Conservation (phyloP, 306 rosid species). For the Astragalus membranaceus region DNA sequence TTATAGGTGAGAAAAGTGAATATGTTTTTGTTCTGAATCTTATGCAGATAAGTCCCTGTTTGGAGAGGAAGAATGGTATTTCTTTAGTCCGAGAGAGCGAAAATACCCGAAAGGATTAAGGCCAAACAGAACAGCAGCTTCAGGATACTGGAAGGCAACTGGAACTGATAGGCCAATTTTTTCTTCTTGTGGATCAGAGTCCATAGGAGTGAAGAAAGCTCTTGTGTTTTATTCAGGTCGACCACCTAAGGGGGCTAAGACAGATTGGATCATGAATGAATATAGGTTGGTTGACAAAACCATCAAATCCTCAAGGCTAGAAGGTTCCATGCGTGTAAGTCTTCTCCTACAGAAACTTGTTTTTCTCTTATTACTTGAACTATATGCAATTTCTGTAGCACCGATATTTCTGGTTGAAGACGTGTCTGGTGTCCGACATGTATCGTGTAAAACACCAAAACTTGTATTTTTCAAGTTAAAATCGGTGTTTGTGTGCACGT, state of each 20-base stretch:
- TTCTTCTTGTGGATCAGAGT: constrained; percentile 37
- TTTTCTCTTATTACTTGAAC: background rate
- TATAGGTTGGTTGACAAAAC: constrained; percentile 41
- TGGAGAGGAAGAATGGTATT: constrained; percentile 76
- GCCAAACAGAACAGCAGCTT: constrained; percentile 66
- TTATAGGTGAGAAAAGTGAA: background rate
- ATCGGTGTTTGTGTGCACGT: too few relatives aligned
- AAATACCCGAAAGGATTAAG: constrained; percentile 63
- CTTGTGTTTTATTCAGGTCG: constrained; percentile 53
- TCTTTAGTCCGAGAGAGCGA: constrained; percentile 64
- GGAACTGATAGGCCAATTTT: constrained; percentile 62
- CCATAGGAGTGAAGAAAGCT: constrained; percentile 66
- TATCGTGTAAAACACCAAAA: too few relatives aligned
- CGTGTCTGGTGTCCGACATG: too few relatives aligned
- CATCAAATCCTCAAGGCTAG: constrained; percentile 27
- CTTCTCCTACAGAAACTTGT: background rate
- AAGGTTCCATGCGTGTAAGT: constrained; percentile 74
- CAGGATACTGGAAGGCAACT: constrained; percentile 75
- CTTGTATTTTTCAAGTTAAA: too few relatives aligned
- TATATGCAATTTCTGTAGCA: too few relatives aligned
- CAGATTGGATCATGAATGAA: constrained; percentile 68
- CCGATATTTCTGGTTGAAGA: too few relatives aligned
- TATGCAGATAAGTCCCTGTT: constrained; percentile 58
- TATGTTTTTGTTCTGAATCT: background rate
- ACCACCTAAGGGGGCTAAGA: constrained; percentile 51